Evolutionary conservation across 257 asterid genomes (phyloP).

Genomic region (Solanum sejunctum): DNA sequence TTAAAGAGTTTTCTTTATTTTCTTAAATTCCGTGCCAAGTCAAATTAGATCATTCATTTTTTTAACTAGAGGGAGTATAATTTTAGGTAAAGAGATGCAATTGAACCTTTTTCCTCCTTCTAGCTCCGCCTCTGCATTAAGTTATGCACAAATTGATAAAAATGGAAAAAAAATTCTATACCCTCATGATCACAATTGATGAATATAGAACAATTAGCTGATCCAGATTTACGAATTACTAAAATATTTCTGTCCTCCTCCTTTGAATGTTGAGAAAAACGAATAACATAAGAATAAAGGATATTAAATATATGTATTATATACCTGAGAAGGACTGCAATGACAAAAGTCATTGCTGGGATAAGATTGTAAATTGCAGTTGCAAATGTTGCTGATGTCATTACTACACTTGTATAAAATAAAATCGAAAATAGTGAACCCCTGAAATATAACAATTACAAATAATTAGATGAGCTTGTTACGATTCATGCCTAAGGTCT

Average conservation of each 20-base stretch:
- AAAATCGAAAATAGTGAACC: conserved; percentile 10
- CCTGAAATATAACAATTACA: background rate
- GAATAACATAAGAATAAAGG: background rate
- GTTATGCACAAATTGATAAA: background rate
- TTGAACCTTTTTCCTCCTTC: background rate
- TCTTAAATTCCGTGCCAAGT: no score
- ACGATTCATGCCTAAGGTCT: no score
- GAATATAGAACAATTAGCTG: background rate
- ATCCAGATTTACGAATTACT: background rate
- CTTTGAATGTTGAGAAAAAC: background rate
- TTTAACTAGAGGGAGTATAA: background rate
- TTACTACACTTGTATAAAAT: conserved; percentile 6
- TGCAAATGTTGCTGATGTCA: conserved; percentile 13
- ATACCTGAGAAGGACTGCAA: conserved; percentile 7
- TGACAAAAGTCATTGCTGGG: conserved; percentile 10
- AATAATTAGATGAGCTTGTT: no score
- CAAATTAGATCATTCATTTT: no score
- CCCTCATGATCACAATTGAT: background rate
- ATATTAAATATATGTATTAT: background rate
- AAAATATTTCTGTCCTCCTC: background rate
- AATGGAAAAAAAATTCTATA: background rate
- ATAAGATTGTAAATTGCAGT: conserved; percentile 14
- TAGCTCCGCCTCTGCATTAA: background rate
- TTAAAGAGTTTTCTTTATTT: no score
- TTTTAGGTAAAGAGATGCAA: background rate